Evolutionary conservation across 2,329 filamentous ascomycete species (phyloP).

Genomic region (Cladophialophora carrionii): DNA sequence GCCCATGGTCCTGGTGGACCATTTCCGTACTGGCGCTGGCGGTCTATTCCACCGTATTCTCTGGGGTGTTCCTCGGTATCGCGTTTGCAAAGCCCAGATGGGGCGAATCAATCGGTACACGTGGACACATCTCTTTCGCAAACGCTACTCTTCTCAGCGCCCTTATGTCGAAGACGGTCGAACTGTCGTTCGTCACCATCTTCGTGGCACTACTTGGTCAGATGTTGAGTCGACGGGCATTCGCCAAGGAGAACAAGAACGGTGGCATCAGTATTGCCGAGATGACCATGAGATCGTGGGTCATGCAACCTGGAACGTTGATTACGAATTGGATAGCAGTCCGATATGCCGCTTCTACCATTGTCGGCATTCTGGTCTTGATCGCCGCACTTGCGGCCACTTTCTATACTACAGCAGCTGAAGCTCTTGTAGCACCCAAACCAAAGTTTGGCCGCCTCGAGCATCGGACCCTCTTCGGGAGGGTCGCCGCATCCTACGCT

Average conservation of each 20-base stretch:
- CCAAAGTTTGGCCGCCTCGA: conserved; percentile 63
- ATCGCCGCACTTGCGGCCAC: conserved; percentile 67
- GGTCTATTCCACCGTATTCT: conserved; percentile 46
- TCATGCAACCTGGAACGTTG: conserved; percentile 72
- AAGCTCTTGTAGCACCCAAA: conserved; percentile 74
- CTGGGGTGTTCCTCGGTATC: conserved; percentile 63
- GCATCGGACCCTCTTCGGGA: conserved; percentile 55
- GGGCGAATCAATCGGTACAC: conserved; percentile 59
- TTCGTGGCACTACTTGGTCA: conserved; percentile 77
- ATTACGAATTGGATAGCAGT: conserved; percentile 70
- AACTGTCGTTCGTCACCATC: conserved; percentile 75
- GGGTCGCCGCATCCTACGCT: conserved; percentile 65
- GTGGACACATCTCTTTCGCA: conserved; percentile 59
- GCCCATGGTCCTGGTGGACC: conserved; percentile 38
- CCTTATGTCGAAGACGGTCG: conserved; percentile 73
- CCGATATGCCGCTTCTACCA: conserved; percentile 62
- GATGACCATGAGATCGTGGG: conserved; percentile 76
- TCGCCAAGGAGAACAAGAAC: conserved; percentile 56
- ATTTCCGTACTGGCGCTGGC: conserved; percentile 45
- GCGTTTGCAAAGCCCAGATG: conserved; percentile 67
- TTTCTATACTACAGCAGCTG: conserved; percentile 76
- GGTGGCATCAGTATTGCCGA: conserved; percentile 73
- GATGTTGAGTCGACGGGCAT: conserved; percentile 69
- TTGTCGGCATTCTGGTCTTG: conserved; percentile 67
- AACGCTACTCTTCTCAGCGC: conserved; percentile 70